phyloP scores from a whole-genome alignment of 352 stramenopile genomes.

The Aphanomyces astaci region DNA sequence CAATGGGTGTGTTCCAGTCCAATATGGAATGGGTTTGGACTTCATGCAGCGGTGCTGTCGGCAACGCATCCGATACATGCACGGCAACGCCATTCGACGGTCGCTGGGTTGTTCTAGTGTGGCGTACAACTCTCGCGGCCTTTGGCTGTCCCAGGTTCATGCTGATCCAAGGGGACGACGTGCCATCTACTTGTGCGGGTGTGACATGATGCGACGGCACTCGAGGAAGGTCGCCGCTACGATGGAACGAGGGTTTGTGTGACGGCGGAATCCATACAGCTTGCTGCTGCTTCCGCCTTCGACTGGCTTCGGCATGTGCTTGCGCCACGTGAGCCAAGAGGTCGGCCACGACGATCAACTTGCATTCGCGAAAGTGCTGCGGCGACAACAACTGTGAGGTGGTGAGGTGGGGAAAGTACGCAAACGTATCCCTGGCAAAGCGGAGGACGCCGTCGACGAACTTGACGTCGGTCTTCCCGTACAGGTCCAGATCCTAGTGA shows the following conservation, averaged over 20 bases:
- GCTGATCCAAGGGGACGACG: not conserved
- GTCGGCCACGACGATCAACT: conserved; percentile 51
- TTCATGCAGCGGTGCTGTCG: not conserved
- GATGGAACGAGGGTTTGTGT: conserved; percentile 14
- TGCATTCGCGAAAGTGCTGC: conserved; percentile 45
- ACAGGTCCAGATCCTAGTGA: conserved; percentile 64
- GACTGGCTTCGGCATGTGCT: conserved; percentile 38
- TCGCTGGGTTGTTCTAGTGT: not conserved
- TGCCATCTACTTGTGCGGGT: not conserved
- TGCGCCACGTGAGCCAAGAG: conserved; percentile 37
- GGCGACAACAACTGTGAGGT: conserved; percentile 52
- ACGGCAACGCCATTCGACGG: not conserved
- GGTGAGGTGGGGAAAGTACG: conserved; percentile 56
- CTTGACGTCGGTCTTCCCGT: conserved; percentile 64
- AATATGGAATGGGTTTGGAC: not conserved
- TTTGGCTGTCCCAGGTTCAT: conserved; percentile 19
- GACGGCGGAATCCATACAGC: conserved; percentile 47
- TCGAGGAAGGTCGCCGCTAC: not conserved
- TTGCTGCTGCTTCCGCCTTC: conserved; percentile 30
- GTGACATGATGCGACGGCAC: conserved; percentile 3
- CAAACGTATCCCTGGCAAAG: conserved; percentile 62
- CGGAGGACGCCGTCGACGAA: conserved; percentile 71
- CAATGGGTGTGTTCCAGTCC: not conserved
- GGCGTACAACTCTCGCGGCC: conserved; percentile 7
- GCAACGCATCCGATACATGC: not conserved